A percentile compares a stretch with the other conserved stretches of the same genome.
These are phyloP conservation scores for Butyriboletus appendiculatus DNA, from an alignment of 1,284 basidiomycete species.

Conservation along the genomic window DNA sequence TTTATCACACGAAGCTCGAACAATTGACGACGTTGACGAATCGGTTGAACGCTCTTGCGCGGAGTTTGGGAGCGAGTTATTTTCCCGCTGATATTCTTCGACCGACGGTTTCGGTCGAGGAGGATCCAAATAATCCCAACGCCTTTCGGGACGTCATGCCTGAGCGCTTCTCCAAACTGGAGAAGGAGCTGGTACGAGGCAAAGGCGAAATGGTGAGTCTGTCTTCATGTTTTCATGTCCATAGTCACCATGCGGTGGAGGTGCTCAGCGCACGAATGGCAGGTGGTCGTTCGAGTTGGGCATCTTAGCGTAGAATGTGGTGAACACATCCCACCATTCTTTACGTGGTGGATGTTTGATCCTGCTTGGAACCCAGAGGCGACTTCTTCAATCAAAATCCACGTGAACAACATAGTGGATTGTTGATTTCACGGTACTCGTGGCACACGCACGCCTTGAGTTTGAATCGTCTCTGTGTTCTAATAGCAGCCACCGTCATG, in stretches of 20 bases:
- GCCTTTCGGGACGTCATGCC: conserved; percentile 69
- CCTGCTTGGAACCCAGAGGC: not conserved
- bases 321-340: not conserved
- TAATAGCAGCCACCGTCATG: too few relatives aligned
- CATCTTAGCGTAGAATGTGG: not conserved
- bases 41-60: conserved; percentile 57
- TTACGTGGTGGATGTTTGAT: not conserved
- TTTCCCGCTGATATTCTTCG: conserved; percentile 59
- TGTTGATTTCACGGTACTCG: not conserved
- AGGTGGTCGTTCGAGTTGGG: not conserved
- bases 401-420: not conserved
- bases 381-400: not conserved
- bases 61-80: conserved; percentile 57
- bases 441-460: not conserved
- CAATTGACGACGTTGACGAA: conserved; percentile 66
- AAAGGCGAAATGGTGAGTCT: conserved; percentile 75
- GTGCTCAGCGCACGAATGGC: not conserved
- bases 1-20: conserved; percentile 79
- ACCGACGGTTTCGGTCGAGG: conserved; percentile 43
- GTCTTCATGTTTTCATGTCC: not conserved
- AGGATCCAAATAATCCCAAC: conserved; percentile 41
- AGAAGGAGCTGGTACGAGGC: conserved; percentile 78
- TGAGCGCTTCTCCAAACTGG: conserved; percentile 73
- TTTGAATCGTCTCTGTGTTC: not conserved
- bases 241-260: not conserved